Conservation (phyloP, 1,284 basidiomycete species). For the Leccinum angustisporum region DNA sequence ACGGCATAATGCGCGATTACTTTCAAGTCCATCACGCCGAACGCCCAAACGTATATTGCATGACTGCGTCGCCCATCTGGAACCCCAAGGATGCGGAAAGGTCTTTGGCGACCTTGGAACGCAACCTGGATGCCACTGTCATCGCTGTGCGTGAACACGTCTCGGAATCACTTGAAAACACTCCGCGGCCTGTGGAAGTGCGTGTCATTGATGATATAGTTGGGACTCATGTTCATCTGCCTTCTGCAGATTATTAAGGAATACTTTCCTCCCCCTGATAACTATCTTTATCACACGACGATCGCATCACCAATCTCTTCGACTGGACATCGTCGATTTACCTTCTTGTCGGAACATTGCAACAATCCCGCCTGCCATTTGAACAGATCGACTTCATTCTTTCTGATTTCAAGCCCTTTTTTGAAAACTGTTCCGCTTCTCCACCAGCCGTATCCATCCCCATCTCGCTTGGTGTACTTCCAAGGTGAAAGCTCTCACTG, state of each 20-base stretch:
- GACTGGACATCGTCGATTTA: constrained; percentile 28
- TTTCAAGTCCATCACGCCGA: constrained; percentile 45
- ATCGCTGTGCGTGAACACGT: constrained; percentile 68
- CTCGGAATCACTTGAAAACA: constrained; percentile 60
- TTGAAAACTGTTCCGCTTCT: constrained; percentile 37
- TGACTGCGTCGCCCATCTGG: constrained; percentile 87
- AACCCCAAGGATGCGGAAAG: constrained; percentile 61
- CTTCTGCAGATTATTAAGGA: constrained; percentile 51
- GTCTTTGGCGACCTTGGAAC: constrained; percentile 62
- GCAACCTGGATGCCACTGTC: constrained; percentile 69
- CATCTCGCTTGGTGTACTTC: constrained; percentile 67
- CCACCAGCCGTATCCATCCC: constrained; percentile 39
- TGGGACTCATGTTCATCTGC: constrained; percentile 1
- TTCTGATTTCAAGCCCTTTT: constrained; percentile 50
- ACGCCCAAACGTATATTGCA: constrained; percentile 80
- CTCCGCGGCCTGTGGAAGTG: constrained; percentile 68
- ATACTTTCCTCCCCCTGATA: constrained; percentile 50
- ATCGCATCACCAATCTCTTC: constrained; percentile 14
- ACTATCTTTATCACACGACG: constrained; percentile 48
- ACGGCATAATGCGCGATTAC: constrained; percentile 79
- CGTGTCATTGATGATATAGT: constrained; percentile 10
- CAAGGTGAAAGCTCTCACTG: constrained; percentile 63
- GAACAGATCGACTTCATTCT: constrained; percentile 51
- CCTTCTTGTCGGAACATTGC: constrained; percentile 13
- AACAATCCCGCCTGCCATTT: constrained; percentile 38